Evolutionary conservation across 768 basidiomycete species (phyloP), one percentile per base, ranked within the genome.

Genomic region (Termitomyces sp.): DNA sequence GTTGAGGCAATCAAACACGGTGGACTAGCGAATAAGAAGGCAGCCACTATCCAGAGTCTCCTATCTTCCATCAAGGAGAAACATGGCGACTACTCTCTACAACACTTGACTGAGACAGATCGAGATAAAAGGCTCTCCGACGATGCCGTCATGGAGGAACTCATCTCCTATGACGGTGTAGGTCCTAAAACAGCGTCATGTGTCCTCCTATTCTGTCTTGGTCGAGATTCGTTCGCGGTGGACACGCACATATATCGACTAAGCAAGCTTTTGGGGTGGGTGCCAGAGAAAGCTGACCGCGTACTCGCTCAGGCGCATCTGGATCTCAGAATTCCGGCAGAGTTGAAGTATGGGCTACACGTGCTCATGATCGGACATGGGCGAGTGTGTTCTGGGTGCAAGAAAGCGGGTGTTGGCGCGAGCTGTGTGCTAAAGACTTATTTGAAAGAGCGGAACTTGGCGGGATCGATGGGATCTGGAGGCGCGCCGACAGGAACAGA

Each of bases 181-280:
- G 85, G 86, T 1, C 85, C 84, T 1, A 86, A 86, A 71, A 86
- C 85, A 1, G 85, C 84, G 1, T 82, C 85, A 0, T 87, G 86
- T 61, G 85, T 87, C 0, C 70, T 86, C 12, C 74, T 86, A 29
- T 85, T 87, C 68, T 85, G 83, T 63, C 74, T 87, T 7, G 84
- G 81, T 5, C 75, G 86, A n/a, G 75, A 82, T 49, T 82, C 83
- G 0, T 86, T 87, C 59, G 83, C 86, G 0, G 86, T 87, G 53
- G 86, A 87, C 62, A 87, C 86, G 8, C 85, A 86, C 62, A 81
- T 87, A 31, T 86, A 79, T 65, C 75, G 85, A 14, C 68, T 86
- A 59, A 79, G 78, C 69, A 81, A 73, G 56, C 59, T 86, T 7
- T 71, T 85, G 11, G 80, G 78, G 0, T 83, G 83, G 82, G 77